These are phyloP conservation scores for Chaetomium sp. DNA, from an alignment of 2,329 filamentous ascomycete species.

Conservation along the genomic window DNA sequence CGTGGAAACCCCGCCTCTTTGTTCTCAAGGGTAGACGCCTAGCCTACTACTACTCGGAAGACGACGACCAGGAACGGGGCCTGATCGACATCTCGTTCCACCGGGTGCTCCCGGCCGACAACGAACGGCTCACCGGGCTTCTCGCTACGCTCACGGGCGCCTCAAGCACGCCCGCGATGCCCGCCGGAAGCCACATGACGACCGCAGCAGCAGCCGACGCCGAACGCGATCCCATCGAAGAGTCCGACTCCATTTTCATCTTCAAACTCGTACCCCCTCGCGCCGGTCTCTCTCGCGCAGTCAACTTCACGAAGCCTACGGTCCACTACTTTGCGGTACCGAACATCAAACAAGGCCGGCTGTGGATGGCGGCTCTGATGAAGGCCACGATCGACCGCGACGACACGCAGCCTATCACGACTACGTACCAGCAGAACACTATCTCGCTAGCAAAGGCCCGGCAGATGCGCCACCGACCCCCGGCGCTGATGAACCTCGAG, in stretches of 20 bases:
- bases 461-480: slow-evolving; percentile 84
- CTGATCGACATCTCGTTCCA: slow-evolving; percentile 98
- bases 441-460: slow-evolving; percentile 89
- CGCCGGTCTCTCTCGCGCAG: slow-evolving; percentile 80
- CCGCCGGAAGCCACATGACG: slow-evolving; percentile 49
- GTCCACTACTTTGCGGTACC: slow-evolving; percentile 98
- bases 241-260: slow-evolving; percentile 79
- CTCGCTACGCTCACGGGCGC: slow-evolving; percentile 91
- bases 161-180: slow-evolving; percentile 65
- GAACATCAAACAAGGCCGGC: slow-evolving; percentile 79
- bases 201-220: slow-evolving; percentile 50
- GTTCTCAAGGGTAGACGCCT: slow-evolving; percentile 87
- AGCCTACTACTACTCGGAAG: slow-evolving; percentile 94
- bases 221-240: slow-evolving; percentile 48
- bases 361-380: slow-evolving; percentile 99
- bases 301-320: slow-evolving; percentile 96
- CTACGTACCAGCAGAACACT: slow-evolving; percentile 95
- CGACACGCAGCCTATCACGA: slow-evolving; percentile 74
- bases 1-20: slow-evolving; percentile 97
- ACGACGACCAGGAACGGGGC: slow-evolving; percentile 89
- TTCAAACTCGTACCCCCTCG: slow-evolving; percentile 96
- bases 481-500: slow-evolving; percentile 77
- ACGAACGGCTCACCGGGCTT: slow-evolving; percentile 84
- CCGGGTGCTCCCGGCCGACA: slow-evolving; percentile 90
- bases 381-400: slow-evolving; percentile 98